Evolutionary conservation across 768 basidiomycete genomes (phyloP).

Genomic region (Guyanaporus albipodus): DNA sequence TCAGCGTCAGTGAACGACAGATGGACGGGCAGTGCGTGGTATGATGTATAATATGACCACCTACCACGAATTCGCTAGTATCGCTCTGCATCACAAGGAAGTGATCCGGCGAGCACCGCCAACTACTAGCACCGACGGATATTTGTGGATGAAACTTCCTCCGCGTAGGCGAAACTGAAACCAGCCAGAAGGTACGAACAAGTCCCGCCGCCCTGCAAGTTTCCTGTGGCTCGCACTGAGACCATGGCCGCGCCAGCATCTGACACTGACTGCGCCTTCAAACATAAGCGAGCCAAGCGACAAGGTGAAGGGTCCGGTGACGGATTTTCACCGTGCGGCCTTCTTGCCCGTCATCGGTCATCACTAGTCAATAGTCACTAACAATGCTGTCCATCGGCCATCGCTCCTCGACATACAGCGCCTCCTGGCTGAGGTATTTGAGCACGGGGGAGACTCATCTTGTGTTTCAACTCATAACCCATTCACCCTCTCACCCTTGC

Average conservation of each 20-base stretch:
- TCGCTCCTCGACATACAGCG: background rate
- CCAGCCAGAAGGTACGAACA: no score
- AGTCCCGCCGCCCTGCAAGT: no score
- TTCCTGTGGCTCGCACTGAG: background rate
- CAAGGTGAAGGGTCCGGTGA: background rate
- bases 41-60: no score
- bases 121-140: no score
- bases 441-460: background rate
- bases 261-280: no score
- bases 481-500: background rate
- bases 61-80: constrained; percentile 24
- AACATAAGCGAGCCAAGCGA: background rate
- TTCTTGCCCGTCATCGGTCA: background rate
- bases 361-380: background rate
- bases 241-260: no score
- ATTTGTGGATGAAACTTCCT: no score
- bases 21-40: background rate
- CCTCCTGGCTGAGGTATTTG: constrained; percentile 3
- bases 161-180: no score
- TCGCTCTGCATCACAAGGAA: constrained; percentile 7
- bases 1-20: background rate
- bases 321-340: constrained; percentile 1
- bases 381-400: background rate
- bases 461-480: background rate
- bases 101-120: no score